Percentiles rank a stretch among this genome's conserved stretches.
phyloP scores from a whole-genome alignment of 805 yeast species.

The Sporopachydermia lactativora region DNA sequence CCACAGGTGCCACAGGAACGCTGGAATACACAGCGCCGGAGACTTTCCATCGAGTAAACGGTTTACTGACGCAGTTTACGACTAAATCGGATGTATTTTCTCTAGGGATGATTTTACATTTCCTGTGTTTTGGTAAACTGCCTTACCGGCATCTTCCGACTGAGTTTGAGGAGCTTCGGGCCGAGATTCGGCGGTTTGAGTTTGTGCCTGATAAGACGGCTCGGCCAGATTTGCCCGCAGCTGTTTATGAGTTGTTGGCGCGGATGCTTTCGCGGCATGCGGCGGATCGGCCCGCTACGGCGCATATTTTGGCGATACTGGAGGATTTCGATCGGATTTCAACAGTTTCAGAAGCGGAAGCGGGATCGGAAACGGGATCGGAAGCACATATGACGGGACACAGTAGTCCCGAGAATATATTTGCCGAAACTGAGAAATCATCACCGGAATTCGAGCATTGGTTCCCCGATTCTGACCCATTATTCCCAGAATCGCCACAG shows the following conservation, averaged over 20 bases:
- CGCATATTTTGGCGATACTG: conserved; percentile 22
- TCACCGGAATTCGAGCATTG: too few species aligned
- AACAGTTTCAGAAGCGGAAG: not conserved
- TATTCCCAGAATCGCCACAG: too few species aligned
- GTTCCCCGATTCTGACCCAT: too few species aligned
- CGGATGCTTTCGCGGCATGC: conserved; percentile 25
- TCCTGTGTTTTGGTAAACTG: conserved; percentile 51
- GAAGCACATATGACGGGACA: too few species aligned
- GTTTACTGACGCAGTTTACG: conserved; percentile 40
- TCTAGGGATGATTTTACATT: conserved; percentile 70
- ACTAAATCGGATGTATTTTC: conserved; percentile 71
- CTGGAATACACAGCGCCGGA: conserved; percentile 85
- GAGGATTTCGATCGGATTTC: conserved; percentile 6
- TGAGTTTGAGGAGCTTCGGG: conserved; percentile 20
- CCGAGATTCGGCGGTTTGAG: conserved; percentile 20
- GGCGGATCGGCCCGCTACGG: conserved; percentile 28
- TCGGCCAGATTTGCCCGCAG: conserved; percentile 17
- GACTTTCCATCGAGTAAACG: conserved; percentile 28
- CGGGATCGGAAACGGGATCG: too few species aligned
- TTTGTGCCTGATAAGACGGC: conserved; percentile 10
- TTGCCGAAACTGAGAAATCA: too few species aligned
- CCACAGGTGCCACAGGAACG: conserved; percentile 82
- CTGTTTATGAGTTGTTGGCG: conserved; percentile 24
- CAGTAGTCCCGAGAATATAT: too few species aligned
- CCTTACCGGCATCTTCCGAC: conserved; percentile 33